Percentiles rank a stretch among this genome's conserved stretches.
Conservation (phyloP, 176 grass and related monocot species). For the Hyparrhenia diplandra region DNA sequence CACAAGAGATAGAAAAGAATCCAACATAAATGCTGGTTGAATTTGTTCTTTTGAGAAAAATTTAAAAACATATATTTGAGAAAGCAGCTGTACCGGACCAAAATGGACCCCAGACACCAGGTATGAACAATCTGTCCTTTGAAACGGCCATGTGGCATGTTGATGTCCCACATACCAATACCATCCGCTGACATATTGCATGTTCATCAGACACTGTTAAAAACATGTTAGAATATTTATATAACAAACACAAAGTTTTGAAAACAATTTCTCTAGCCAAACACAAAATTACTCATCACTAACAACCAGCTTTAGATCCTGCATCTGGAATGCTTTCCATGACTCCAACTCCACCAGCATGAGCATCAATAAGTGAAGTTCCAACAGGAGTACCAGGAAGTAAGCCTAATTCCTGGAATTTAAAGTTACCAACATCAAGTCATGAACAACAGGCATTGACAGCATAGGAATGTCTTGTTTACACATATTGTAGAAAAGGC, state of each 20-base stretch:
- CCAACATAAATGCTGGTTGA: constrained; percentile 11
- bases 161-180: constrained; percentile 95
- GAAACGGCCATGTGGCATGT: constrained; percentile 97
- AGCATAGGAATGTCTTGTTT: neutral
- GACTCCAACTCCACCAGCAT: constrained; percentile 93
- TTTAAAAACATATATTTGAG: neutral
- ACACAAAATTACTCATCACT: constrained; percentile 16
- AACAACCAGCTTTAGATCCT: constrained; percentile 44
- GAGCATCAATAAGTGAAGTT: constrained; percentile 96
- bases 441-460: neutral
- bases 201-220: constrained; percentile 58
- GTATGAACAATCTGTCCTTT: constrained; percentile 70
- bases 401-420: constrained; percentile 75
- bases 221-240: constrained; percentile 17
- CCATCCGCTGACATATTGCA: constrained; percentile 66
- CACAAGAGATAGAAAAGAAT: constrained; percentile 14
- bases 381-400: constrained; percentile 78
- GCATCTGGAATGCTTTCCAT: constrained; percentile 68
- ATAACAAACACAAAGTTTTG: neutral
- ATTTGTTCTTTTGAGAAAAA: neutral
- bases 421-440: neutral
- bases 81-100: constrained; percentile 75
- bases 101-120: constrained; percentile 93
- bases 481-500: constrained; percentile 2
- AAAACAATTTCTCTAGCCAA: neutral